A percentile compares a stretch with the other conserved stretches of the same genome.
Conservation (phyloP, 495 filamentous ascomycete genomes). For the Diplogelasinospora grovesii region DNA sequence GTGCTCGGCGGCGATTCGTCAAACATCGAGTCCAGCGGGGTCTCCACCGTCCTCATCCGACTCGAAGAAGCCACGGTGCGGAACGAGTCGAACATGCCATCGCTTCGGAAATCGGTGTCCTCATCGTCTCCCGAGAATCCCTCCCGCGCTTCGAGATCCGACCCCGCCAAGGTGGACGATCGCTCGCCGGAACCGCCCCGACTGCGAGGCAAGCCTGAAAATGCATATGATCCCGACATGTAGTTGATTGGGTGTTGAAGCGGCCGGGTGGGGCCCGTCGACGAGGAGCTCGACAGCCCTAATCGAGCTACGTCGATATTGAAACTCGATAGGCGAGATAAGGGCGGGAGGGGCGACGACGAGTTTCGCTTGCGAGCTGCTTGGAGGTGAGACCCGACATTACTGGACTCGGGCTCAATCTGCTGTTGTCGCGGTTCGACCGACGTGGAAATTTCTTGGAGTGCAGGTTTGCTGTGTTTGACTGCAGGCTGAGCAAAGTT, state of each 20-base stretch:
- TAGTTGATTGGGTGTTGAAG: constrained; percentile 20
- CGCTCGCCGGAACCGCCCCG: constrained; percentile 48
- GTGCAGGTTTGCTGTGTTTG: constrained; percentile 12
- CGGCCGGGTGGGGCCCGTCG: constrained; percentile 17
- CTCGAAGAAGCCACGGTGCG: constrained; percentile 67
- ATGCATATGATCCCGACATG: constrained; percentile 19
- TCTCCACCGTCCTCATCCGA: constrained; percentile 43
- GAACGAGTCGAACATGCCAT: constrained; percentile 87
- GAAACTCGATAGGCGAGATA: constrained; percentile 51
- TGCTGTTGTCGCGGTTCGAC: constrained; percentile 14
- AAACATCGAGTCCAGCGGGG: constrained; percentile 80
- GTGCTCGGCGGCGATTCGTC: constrained; percentile 60
- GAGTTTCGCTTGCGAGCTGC: constrained; percentile 40
- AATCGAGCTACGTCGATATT: constrained; percentile 47
- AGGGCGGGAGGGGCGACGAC: constrained; percentile 51
- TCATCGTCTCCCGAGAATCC: constrained; percentile 76
- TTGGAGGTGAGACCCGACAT: constrained; percentile 18
- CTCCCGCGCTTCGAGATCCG: constrained; percentile 70
- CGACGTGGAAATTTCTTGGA: constrained; percentile 19
- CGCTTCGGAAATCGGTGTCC: constrained; percentile 78
- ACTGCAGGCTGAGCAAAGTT: constrained; percentile 12
- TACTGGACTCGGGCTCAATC: constrained; percentile 13
- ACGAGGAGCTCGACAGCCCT: constrained; percentile 32
- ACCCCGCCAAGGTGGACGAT: constrained; percentile 74
- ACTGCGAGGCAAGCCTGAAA: constrained; percentile 20